Conservation (phyloP, 2,329 filamentous ascomycete genomes). For the Trichoderma pleuroti region DNA sequence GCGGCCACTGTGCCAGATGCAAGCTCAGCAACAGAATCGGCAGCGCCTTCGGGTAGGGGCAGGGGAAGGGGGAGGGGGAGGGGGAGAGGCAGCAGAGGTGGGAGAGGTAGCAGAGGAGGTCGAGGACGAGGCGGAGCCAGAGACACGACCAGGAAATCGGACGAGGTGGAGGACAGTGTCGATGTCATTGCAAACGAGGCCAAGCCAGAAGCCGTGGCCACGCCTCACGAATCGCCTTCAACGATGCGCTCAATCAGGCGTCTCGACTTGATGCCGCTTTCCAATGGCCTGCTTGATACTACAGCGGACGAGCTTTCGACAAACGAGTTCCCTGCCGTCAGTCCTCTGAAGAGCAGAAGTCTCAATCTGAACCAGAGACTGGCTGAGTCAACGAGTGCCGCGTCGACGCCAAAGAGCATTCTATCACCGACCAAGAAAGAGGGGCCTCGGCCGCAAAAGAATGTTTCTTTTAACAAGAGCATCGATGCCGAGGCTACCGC, state of each 20-base stretch:
- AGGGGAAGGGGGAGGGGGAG: not conserved
- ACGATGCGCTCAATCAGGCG: constrained; percentile 17
- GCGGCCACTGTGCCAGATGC: not conserved
- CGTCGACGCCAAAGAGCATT: constrained; percentile 49
- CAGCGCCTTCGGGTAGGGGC: not conserved
- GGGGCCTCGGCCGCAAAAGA: constrained; percentile 46
- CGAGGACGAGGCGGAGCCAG: not conserved
- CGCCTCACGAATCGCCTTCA: constrained; percentile 17
- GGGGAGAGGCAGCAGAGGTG: constrained; percentile 1
- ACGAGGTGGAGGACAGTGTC: not conserved
- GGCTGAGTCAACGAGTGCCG: constrained; percentile 14
- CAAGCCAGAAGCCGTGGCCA: not conserved
- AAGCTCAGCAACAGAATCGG: not conserved
- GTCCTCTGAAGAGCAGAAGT: constrained; percentile 15
- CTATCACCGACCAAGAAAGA: constrained; percentile 51
- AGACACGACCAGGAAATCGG: constrained; percentile 23
- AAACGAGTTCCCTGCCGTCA: not conserved
- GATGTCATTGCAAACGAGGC: constrained; percentile 18
- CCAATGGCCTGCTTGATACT: constrained; percentile 14
- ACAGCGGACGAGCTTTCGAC: constrained; percentile 17
- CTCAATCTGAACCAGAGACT: constrained; percentile 15
- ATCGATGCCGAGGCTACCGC: constrained; percentile 35
- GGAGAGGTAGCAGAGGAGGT: constrained; percentile 11
- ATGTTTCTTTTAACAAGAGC: constrained; percentile 48
- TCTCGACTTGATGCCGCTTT: not conserved